phyloP scores from a whole-genome alignment of 495 filamentous ascomycete species.

The Friedmanniomyces simplex region DNA sequence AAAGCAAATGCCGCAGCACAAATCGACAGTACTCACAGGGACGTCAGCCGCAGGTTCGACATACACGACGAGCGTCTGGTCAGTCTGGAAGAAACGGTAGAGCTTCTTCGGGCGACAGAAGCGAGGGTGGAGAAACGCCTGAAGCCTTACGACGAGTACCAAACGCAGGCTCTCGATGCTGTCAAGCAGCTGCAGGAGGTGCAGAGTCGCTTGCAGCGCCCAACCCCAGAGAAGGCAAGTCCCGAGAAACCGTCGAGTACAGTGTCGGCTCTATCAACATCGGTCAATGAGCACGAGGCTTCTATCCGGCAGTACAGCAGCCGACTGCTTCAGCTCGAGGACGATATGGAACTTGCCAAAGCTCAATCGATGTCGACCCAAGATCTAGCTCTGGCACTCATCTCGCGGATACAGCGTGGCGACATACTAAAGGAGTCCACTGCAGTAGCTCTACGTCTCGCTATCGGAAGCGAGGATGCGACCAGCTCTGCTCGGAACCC shows the following conservation, averaged over 20 bases:
- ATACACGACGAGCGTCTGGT: not conserved
- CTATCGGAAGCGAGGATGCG: not conserved
- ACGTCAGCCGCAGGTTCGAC: not conserved
- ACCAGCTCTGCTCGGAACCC: no score
- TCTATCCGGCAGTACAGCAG: not conserved
- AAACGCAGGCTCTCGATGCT: not conserved
- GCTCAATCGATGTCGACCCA: not conserved
- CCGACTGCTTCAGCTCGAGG: not conserved
- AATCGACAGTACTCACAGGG: not conserved
- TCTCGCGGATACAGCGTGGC: not conserved
- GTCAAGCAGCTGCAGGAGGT: constrained; percentile 1
- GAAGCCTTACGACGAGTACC: constrained; percentile 6
- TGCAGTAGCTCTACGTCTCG: not conserved
- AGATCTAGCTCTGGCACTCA: not conserved
- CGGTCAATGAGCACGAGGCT: constrained; percentile 1
- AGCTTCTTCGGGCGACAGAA: not conserved
- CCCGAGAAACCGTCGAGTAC: not conserved
- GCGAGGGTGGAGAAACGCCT: not conserved
- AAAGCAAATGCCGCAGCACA: not conserved
- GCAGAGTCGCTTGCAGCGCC: not conserved
- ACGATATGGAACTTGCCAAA: not conserved
- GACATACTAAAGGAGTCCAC: not conserved
- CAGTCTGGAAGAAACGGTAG: not conserved
- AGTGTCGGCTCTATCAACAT: not conserved
- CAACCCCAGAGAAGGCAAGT: not conserved